phyloP scores from a whole-genome alignment of 2,329 filamentous ascomycete species.

The Penicillium brevicompactum region DNA sequence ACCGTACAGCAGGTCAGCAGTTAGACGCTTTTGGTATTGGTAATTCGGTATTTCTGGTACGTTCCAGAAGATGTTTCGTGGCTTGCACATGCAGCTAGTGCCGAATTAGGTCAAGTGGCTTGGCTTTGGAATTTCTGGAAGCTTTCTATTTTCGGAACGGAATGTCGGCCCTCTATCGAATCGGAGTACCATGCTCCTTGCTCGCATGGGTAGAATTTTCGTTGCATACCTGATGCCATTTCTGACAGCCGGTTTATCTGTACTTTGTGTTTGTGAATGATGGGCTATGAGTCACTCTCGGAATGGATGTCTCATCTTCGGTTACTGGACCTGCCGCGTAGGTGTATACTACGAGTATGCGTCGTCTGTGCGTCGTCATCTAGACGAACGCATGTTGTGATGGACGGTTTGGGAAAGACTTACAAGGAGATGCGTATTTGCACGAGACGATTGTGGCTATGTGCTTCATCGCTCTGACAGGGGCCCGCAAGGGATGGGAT shows the following conservation, averaged over 20 bases:
- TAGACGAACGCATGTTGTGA: background rate
- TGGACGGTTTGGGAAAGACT: background rate
- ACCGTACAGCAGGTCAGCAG: constrained; percentile 1
- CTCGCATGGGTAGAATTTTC: background rate
- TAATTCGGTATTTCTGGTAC: constrained; percentile 10
- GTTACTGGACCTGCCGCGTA: background rate
- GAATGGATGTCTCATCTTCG: background rate
- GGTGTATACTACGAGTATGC: background rate
- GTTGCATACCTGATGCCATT: background rate
- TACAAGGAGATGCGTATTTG: background rate
- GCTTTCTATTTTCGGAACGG: constrained; percentile 14
- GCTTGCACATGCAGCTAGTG: constrained; percentile 3
- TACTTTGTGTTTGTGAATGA: background rate
- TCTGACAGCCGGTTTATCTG: background rate
- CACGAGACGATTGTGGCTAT: background rate
- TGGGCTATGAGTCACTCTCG: constrained; percentile 1
- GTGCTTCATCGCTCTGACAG: background rate
- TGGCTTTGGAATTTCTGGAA: constrained; percentile 8
- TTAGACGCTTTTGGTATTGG: constrained; percentile 4
- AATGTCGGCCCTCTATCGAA: constrained; percentile 4
- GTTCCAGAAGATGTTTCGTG: constrained; percentile 7
- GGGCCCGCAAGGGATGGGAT: background rate
- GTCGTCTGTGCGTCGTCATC: constrained; percentile 1
- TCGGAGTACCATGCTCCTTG: constrained; percentile 3
- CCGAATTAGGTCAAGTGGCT: background rate